phyloP scores from a whole-genome alignment of 2,329 filamentous ascomycete genomes.

The Nigrograna mackinnonii region DNA sequence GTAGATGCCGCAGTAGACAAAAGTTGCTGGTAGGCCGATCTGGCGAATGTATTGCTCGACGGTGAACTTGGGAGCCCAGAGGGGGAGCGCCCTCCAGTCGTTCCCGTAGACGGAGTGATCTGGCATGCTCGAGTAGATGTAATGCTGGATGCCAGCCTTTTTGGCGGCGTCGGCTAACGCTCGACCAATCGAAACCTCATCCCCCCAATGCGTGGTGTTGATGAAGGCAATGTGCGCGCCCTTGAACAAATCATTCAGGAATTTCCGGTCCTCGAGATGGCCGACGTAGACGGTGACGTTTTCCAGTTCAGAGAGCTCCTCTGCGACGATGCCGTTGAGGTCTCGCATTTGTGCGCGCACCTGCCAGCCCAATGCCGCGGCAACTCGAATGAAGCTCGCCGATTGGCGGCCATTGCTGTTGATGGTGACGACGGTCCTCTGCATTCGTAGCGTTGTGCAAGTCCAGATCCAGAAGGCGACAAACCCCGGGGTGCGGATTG shows the following conservation, averaged over 20 bases:
- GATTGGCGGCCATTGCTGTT: slow-evolving; percentile 96
- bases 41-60: slow-evolving; percentile 90
- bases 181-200: slow-evolving; percentile 88
- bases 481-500: not conserved
- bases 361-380: slow-evolving; percentile 88
- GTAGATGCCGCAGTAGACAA: slow-evolving; percentile 96
- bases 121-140: slow-evolving; percentile 96
- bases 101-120: slow-evolving; percentile 82
- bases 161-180: slow-evolving; percentile 89
- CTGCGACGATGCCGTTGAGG: slow-evolving; percentile 82
- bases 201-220: slow-evolving; percentile 96
- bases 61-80: slow-evolving; percentile 91
- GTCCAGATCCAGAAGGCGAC: not conserved
- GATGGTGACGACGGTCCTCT: slow-evolving; percentile 81
- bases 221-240: slow-evolving; percentile 91
- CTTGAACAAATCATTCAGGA: slow-evolving; percentile 79
- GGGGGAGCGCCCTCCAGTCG: slow-evolving; percentile 78
- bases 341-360: slow-evolving; percentile 92
- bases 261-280: slow-evolving; percentile 69
- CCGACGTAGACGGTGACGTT: slow-evolving; percentile 77
- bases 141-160: slow-evolving; percentile 81
- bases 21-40: slow-evolving; percentile 82
- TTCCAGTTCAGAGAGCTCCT: slow-evolving; percentile 79
- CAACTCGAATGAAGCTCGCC: slow-evolving; percentile 91
- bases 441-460: slow-evolving; percentile 35